phyloP scores from a whole-genome alignment of 345 rosid species.

The Kandelia obovata region DNA sequence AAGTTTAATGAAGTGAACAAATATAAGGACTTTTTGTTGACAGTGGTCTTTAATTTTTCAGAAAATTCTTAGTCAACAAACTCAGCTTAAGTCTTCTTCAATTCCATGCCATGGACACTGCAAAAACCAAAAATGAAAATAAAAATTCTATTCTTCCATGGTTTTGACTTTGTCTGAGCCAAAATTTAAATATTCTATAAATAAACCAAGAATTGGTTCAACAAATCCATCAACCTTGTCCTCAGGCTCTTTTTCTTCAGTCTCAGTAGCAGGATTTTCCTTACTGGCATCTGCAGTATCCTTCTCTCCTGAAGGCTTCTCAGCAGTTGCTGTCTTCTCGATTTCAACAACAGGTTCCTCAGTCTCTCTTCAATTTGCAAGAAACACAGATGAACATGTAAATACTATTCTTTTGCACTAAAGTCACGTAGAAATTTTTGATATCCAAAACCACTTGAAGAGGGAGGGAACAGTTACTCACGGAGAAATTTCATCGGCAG shows the following conservation, averaged over 20 bases:
- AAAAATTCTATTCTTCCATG: not conserved
- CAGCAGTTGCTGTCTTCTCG: slow-evolving; percentile 48
- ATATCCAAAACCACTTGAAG: not conserved
- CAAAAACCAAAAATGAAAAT: not conserved
- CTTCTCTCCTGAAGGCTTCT: slow-evolving; percentile 61
- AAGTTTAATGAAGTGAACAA: no score
- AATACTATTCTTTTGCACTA: not conserved
- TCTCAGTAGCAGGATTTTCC: slow-evolving; percentile 48
- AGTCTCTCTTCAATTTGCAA: slow-evolving; percentile 46
- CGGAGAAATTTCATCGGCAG: slow-evolving; percentile 69
- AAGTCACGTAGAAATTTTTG: not conserved
- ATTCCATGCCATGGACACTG: not conserved
- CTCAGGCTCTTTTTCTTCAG: slow-evolving; percentile 84
- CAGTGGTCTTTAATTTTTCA: no score
- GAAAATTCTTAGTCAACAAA: no score
- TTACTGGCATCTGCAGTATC: slow-evolving; percentile 64
- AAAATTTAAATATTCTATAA: not conserved
- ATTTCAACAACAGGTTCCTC: slow-evolving; percentile 55
- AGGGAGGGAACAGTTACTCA: slow-evolving; percentile 28
- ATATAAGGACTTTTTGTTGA: no score
- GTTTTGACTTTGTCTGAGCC: not conserved
- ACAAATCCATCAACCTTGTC: slow-evolving; percentile 47
- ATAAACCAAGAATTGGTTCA: not conserved
- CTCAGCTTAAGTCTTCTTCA: no score
- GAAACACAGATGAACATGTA: slow-evolving; percentile 1